Base-by-base conservation (phyloP, 805 yeast genomes). In the Komagataella ulmi region DNA sequence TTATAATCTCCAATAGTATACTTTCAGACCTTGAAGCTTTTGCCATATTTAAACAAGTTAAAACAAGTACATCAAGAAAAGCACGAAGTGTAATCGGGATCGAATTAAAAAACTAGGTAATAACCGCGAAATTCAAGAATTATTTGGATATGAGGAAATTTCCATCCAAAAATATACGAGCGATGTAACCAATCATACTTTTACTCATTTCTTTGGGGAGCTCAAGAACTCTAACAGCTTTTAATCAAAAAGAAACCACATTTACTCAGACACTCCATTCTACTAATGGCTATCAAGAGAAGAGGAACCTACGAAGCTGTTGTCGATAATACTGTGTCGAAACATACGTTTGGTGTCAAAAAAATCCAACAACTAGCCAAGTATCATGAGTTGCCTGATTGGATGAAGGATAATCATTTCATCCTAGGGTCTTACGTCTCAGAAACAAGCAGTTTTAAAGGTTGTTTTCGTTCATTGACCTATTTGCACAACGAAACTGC, bases 351-450 rank as follows among this genome's bases (percentile, higher is more conserved):
- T 10, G 47, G 47, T 18, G 24, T 24, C 47, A 21, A 24, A 24
- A 23, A 17, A n/a, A 47, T 18, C 2, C 47, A 14, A 17, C 53
- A 30, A 47, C 55, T 63, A 47, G 59, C 56, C 50, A 45, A 49
- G 3, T 75, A 65, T 57, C 70, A 74, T 51, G 79, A 78, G 56
- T 57, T 78, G 6, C 78, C 77, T 30, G 63, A 61, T 10, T 78
- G 83, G 83, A 83, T 77, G 55, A 69, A 74, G 57, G 83, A 78
- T 54, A 78, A 78, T 55, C 78, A 76, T 55, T 77, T 58, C 54
- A 77, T 78, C 14, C 57, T 66, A 14, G 65, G 75, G 0, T 80
- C 81, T 0, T 78, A 78, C 56, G 80, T 78, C 23, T 64, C 59
- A 52, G 76, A 70, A 53, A 77, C 81, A 1, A 55, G 61, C 8